Evolutionary conservation across 352 stramenopile genomes (phyloP).

Genomic region (Pythium rishiriense): DNA sequence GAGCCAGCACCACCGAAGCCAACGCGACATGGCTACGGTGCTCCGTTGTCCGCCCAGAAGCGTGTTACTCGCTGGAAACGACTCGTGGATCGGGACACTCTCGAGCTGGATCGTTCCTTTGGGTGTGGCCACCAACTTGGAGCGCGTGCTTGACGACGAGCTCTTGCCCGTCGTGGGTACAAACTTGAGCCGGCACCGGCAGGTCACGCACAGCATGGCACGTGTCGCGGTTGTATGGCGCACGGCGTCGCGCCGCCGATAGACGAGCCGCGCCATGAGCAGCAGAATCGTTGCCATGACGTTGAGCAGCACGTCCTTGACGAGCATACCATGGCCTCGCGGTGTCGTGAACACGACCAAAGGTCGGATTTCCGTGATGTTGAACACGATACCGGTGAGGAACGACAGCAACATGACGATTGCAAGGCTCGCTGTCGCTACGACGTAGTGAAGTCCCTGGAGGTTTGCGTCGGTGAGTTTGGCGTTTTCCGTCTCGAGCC

Average conservation of each 20-base stretch:
- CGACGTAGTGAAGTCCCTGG: not conserved
- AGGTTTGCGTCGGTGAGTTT: slow-evolving; percentile 1
- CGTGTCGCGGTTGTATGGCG: not conserved
- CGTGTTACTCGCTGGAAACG: not conserved
- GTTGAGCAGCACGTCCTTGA: slow-evolving; percentile 4
- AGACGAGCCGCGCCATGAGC: slow-evolving; percentile 8
- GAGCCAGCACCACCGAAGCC: not conserved
- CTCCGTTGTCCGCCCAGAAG: not conserved
- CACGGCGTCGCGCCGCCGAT: slow-evolving; percentile 6
- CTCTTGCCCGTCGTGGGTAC: not conserved
- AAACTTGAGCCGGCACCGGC: not conserved
- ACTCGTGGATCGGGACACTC: not conserved
- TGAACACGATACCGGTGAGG: not conserved
- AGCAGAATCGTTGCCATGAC: slow-evolving; percentile 6
- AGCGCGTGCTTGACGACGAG: not conserved
- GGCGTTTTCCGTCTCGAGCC: slow-evolving; percentile 2
- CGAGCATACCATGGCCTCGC: not conserved
- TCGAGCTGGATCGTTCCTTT: not conserved
- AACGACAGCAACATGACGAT: not conserved
- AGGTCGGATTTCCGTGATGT: not conserved
- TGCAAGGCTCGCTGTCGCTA: not conserved
- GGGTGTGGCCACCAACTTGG: not conserved
- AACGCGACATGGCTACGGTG: not conserved
- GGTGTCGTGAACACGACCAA: not conserved
- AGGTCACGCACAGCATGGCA: not conserved